phyloP scores from a whole-genome alignment of 805 yeast genomes.

The Kluyveromyces starmeri region DNA sequence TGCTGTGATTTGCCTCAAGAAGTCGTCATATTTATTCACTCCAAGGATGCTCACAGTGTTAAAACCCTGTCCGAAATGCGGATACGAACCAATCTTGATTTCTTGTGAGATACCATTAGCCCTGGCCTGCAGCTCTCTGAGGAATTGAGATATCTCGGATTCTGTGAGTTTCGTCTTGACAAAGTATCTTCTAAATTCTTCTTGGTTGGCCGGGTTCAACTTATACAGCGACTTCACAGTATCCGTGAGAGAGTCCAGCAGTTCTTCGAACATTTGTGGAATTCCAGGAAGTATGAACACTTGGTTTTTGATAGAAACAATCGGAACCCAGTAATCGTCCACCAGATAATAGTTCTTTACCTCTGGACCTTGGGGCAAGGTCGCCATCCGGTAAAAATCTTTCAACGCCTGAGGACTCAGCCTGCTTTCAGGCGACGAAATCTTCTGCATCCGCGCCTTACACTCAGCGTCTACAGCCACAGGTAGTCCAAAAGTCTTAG shows the following conservation, averaged over 20 bases:
- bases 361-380: slow-evolving; percentile 46
- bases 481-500: slow-evolving; percentile 49
- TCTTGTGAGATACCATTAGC: slow-evolving; percentile 24
- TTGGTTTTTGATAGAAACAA: slow-evolving; percentile 55
- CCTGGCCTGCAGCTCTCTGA: slow-evolving; percentile 42
- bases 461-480: slow-evolving; percentile 47
- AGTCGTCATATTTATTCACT: slow-evolving; percentile 30
- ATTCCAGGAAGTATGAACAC: slow-evolving; percentile 78
- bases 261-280: slow-evolving; percentile 57
- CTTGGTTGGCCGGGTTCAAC: slow-evolving; percentile 21
- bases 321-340: slow-evolving; percentile 73
- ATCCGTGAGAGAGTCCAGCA: slow-evolving; percentile 41
- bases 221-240: slow-evolving; percentile 31
- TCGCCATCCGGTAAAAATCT: slow-evolving; percentile 75
- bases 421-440: slow-evolving; percentile 32
- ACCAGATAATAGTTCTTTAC: slow-evolving; percentile 41
- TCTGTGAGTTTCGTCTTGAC: slow-evolving; percentile 58
- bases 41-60: slow-evolving; percentile 75
- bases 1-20: slow-evolving; percentile 38
- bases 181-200: slow-evolving; percentile 38
- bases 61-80: slow-evolving; percentile 56
- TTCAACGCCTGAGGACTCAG: slow-evolving; percentile 36
- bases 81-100: slow-evolving; percentile 77
- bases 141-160: slow-evolving; percentile 57
- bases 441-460: slow-evolving; percentile 46